These are phyloP conservation scores for Aspergillus hiratsukae DNA, from an alignment of 2,329 filamentous ascomycete genomes.

Conservation along the genomic window DNA sequence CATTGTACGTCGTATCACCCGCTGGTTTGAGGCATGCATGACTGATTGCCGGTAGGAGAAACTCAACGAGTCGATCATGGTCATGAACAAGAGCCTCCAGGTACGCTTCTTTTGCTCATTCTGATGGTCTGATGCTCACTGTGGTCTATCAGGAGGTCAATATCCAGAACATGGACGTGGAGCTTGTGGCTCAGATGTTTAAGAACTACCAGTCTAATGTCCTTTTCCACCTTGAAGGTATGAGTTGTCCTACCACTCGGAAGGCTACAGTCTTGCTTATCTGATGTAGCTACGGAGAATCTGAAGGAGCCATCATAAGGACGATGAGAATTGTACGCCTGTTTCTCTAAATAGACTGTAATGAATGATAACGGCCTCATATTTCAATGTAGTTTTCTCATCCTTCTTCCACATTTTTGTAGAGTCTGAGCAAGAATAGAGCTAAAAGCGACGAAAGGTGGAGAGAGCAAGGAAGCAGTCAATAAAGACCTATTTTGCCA, in stretches of 20 bases:
- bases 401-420: background rate
- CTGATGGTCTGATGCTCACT: background rate
- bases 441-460: no score
- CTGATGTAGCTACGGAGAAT: conserved; percentile 67
- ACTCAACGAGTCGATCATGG: conserved; percentile 87
- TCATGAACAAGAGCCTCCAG: conserved; percentile 88
- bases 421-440: background rate
- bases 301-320: conserved; percentile 68
- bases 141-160: conserved; percentile 75
- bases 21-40: background rate
- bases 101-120: conserved; percentile 40
- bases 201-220: conserved; percentile 99
- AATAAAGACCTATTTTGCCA: no score
- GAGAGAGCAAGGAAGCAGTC: background rate
- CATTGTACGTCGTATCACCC: conserved; percentile 61
- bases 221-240: conserved; percentile 94
- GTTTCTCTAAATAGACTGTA: background rate
- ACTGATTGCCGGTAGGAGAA: conserved; percentile 65
- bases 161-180: conserved; percentile 97
- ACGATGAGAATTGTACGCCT: background rate
- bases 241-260: conserved; percentile 4
- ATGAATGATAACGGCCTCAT: background rate
- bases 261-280: conserved; percentile 4
- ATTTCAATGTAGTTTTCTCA: background rate
- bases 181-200: conserved; percentile 98